Conservation (phyloP, 2,329 filamentous ascomycete species). For the Ophiostoma pallidulum region DNA sequence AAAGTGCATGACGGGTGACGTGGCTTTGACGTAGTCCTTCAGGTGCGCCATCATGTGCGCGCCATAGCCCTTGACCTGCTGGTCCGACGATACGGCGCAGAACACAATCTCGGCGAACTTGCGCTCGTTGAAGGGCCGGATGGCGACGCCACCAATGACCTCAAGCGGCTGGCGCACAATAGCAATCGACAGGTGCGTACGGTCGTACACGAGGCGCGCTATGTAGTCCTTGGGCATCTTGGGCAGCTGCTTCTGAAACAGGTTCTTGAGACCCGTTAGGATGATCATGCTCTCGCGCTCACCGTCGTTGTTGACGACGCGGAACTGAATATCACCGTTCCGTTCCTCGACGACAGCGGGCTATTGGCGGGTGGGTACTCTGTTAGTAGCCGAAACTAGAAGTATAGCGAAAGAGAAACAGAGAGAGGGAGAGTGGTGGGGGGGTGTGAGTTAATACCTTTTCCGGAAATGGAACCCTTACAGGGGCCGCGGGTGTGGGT, state of each 20-base stretch:
- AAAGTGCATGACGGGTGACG: constrained; percentile 96
- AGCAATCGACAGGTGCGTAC: constrained; percentile 90
- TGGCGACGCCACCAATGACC: constrained; percentile 94
- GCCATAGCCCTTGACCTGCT: constrained; percentile 97
- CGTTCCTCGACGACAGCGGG: constrained; percentile 90
- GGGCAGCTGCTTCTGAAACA: constrained; percentile 95
- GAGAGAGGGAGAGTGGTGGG: no score
- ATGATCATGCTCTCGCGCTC: constrained; percentile 84
- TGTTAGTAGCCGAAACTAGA: no score
- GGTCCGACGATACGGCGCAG: constrained; percentile 92
- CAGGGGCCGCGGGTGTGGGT: constrained; percentile 36
- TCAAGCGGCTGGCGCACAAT: constrained; percentile 95
- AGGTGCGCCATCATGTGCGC: constrained; percentile 96
- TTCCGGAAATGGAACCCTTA: constrained; percentile 76
- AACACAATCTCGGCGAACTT: constrained; percentile 98
- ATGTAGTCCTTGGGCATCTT: constrained; percentile 99
- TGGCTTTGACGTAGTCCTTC: constrained; percentile 97
- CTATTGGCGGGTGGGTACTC: no score
- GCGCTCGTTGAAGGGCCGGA: constrained; percentile 83
- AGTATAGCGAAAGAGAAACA: no score
- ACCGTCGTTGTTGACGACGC: constrained; percentile 95
- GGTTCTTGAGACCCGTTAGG: constrained; percentile 88
- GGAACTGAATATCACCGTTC: constrained; percentile 89
- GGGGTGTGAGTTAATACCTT: no score
- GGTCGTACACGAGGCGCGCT: constrained; percentile 91